Percentiles rank a stretch among this genome's conserved stretches.
Conservation (phyloP, 2,329 filamentous ascomycete species). For the Calonectria leucothoes region DNA sequence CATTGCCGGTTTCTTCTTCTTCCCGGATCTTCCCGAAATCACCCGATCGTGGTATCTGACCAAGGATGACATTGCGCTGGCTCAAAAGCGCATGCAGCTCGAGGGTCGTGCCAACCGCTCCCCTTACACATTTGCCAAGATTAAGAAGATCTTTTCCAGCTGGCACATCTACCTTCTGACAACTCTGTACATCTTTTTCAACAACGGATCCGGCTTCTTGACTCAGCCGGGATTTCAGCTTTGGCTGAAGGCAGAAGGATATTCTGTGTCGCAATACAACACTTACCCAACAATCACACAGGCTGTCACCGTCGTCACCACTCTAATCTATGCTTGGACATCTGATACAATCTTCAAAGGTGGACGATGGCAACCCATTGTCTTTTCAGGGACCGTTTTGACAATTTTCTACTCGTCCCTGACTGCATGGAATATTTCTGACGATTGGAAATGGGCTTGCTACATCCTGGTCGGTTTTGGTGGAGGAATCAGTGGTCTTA, state of each 20-base stretch:
- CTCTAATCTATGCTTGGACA: slow-evolving; percentile 73
- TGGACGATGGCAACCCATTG: slow-evolving; percentile 71
- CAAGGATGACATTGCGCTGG: slow-evolving; percentile 40
- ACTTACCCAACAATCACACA: slow-evolving; percentile 69
- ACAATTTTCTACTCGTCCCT: slow-evolving; percentile 54
- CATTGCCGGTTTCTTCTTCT: slow-evolving; percentile 46
- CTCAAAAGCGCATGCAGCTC: slow-evolving; percentile 47
- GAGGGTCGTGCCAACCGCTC: slow-evolving; percentile 58
- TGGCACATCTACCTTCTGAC: slow-evolving; percentile 74
- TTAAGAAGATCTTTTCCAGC: slow-evolving; percentile 69
- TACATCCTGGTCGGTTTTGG: slow-evolving; percentile 67
- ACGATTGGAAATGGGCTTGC: slow-evolving; percentile 72
- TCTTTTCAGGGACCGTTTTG: slow-evolving; percentile 62
- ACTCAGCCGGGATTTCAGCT: slow-evolving; percentile 67
- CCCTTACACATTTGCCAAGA: slow-evolving; percentile 57
- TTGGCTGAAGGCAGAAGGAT: slow-evolving; percentile 59
- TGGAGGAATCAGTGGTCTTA: slow-evolving; percentile 58
- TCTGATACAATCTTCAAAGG: slow-evolving; percentile 71
- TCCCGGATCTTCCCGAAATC: slow-evolving; percentile 47
- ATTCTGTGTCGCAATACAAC: slow-evolving; percentile 56
- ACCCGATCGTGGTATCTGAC: slow-evolving; percentile 43
- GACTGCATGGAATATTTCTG: slow-evolving; percentile 57
- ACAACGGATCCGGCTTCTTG: slow-evolving; percentile 63
- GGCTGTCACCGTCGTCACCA: slow-evolving; percentile 65
- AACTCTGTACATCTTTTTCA: slow-evolving; percentile 72